Conservation (phyloP, 2,329 filamentous ascomycete species). For the Fusarium sp. region DNA sequence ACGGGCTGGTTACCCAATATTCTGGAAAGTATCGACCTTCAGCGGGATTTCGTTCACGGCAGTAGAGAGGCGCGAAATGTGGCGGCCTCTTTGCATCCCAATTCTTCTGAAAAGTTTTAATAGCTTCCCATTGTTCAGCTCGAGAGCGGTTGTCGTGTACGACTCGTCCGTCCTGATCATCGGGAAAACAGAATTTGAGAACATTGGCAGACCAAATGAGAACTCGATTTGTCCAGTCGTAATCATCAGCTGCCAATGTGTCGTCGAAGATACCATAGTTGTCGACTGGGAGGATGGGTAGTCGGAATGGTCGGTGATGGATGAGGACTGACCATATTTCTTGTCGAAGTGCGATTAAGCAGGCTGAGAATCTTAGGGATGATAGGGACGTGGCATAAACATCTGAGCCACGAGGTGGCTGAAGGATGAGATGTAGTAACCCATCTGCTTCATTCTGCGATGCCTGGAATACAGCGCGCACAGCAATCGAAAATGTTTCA, state of each 20-base stretch:
- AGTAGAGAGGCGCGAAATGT: constrained; percentile 26
- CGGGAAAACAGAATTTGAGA: constrained; percentile 31
- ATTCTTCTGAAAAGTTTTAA: constrained; percentile 23
- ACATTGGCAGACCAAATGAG: constrained; percentile 33
- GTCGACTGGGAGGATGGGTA: constrained; percentile 23
- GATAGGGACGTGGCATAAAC: constrained; percentile 27
- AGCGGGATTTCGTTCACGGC: constrained; percentile 15
- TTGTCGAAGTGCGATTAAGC: constrained; percentile 29
- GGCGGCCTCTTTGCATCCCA: constrained; percentile 26
- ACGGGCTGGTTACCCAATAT: constrained; percentile 31
- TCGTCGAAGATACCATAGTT: constrained; percentile 28
- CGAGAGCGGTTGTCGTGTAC: neutral
- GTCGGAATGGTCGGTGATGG: constrained; percentile 27
- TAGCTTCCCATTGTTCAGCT: constrained; percentile 19
- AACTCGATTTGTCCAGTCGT: constrained; percentile 36
- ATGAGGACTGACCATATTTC: constrained; percentile 37
- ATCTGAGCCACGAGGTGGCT: constrained; percentile 24
- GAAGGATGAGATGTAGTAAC: constrained; percentile 14
- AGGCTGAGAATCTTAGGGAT: constrained; percentile 29
- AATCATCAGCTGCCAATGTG: constrained; percentile 15
- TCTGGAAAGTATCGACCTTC: constrained; percentile 17
- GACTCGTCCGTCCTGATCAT: neutral
- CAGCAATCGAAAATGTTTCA: constrained; percentile 31
- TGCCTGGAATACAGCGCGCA: constrained; percentile 31
- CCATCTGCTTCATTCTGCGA: constrained; percentile 20